phyloP scores from a whole-genome alignment of 495 filamentous ascomycete genomes.

The Copromyces sp. region DNA sequence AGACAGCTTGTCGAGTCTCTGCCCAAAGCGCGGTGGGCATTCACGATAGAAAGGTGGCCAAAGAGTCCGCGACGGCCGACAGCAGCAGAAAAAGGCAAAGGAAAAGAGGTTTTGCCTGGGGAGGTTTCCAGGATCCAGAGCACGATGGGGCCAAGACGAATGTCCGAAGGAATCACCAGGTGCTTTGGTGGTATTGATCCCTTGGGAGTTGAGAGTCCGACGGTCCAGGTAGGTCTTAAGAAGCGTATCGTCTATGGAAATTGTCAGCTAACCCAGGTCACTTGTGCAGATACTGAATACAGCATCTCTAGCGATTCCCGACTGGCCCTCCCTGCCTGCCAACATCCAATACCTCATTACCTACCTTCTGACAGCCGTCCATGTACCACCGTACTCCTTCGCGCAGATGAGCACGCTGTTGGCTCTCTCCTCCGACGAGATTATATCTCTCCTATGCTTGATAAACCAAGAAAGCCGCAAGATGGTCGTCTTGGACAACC shows the following conservation, averaged over 20 bases:
- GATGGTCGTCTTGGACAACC: neutral
- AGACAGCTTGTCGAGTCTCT: neutral
- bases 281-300: neutral
- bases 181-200: neutral
- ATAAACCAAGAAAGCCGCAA: conserved; percentile 3
- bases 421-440: neutral
- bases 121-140: neutral
- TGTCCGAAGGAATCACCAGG: neutral
- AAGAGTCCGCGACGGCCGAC: neutral
- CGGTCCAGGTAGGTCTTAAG: neutral
- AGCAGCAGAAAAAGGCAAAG: neutral
- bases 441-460: neutral
- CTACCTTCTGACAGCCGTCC: conserved; percentile 4
- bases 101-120: neutral
- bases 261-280: neutral
- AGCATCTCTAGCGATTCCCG: neutral
- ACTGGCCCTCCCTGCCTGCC: conserved; percentile 9
- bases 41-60: neutral
- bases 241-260: neutral
- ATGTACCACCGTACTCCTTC: conserved; percentile 1
- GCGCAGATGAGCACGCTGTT: neutral
- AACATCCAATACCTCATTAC: conserved; percentile 11
- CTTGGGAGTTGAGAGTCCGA: neutral
- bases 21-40: neutral
- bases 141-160: neutral